Evolutionary conservation across 345 rosid genomes (phyloP).

Genomic region (Nasturtium officinale): DNA sequence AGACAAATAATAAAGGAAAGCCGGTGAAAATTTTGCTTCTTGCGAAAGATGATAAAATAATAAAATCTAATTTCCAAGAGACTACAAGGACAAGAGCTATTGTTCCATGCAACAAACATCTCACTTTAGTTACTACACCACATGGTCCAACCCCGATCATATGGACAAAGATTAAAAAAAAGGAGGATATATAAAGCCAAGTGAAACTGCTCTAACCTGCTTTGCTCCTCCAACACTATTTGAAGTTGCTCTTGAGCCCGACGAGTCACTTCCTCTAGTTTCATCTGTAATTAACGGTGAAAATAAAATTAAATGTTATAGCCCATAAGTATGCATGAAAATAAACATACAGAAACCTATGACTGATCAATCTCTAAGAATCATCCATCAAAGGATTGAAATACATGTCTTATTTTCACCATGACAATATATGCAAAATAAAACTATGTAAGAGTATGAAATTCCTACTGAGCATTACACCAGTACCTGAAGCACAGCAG

Average conservation of each 20-base stretch:
- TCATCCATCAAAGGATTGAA: not conserved
- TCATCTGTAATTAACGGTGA: slow-evolving; percentile 55
- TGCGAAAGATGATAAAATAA: slow-evolving; percentile 9
- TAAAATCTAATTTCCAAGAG: slow-evolving; percentile 22
- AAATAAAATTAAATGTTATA: not conserved
- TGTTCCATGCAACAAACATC: slow-evolving; percentile 32
- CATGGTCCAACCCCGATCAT: slow-evolving; percentile 14
- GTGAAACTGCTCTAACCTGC: slow-evolving; percentile 63
- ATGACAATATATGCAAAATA: slow-evolving; percentile 6
- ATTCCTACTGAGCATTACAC: slow-evolving; percentile 33
- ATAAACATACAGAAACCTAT: slow-evolving; percentile 18
- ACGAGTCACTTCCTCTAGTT: slow-evolving; percentile 94
- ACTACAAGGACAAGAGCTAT: slow-evolving; percentile 7
- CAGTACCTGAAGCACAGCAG: slow-evolving; percentile 94
- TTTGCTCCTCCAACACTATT: slow-evolving; percentile 87
- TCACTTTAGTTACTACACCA: slow-evolving; percentile 22
- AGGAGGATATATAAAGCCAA: not conserved
- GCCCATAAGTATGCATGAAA: slow-evolving; percentile 15
- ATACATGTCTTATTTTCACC: slow-evolving; percentile 18
- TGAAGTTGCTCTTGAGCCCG: slow-evolving; percentile 97
- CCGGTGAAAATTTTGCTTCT: slow-evolving; percentile 10
- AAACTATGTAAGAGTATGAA: not conserved
- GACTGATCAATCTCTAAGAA: slow-evolving; percentile 16
- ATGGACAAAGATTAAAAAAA: not conserved
- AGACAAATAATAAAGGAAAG: slow-evolving; percentile 27